Conservation (phyloP, 2,329 filamentous ascomycete species). For the Colletotrichum euphorbiae region DNA sequence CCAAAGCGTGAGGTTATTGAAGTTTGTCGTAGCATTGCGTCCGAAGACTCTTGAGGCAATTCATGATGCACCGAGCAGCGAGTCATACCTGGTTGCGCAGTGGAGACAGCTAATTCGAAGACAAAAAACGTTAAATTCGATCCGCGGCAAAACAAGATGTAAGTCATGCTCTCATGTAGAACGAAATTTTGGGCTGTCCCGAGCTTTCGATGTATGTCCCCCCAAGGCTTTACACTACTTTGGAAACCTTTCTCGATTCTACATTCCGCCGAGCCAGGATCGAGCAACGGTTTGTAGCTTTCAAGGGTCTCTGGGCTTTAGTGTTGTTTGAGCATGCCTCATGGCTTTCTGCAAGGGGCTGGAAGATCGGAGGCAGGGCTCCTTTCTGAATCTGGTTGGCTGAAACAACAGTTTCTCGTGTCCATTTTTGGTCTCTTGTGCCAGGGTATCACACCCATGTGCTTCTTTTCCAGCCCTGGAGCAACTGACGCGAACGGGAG, state of each 20-base stretch:
- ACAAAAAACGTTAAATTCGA: conserved; percentile 31
- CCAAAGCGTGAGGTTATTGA: conserved; percentile 16
- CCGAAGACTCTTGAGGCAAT: background rate
- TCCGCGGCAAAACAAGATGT: conserved; percentile 27
- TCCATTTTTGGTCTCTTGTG: conserved; percentile 40
- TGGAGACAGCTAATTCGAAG: conserved; percentile 31
- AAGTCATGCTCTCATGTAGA: conserved; percentile 26
- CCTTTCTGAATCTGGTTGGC: conserved; percentile 37
- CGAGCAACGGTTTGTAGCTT: conserved; percentile 21
- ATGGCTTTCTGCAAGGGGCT: conserved; percentile 35
- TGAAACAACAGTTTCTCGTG: conserved; percentile 41
- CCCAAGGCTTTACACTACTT: conserved; percentile 10
- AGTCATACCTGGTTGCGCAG: conserved; percentile 22
- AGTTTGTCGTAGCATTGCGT: conserved; percentile 14
- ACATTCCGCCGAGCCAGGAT: conserved; percentile 10
- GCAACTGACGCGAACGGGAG: conserved; percentile 18
- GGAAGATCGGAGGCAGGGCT: conserved; percentile 38
- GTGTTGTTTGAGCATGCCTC: conserved; percentile 18
- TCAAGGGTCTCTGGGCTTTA: conserved; percentile 25
- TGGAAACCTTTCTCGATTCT: background rate
- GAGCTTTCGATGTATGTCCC: conserved; percentile 21
- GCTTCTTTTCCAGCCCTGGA: conserved; percentile 24
- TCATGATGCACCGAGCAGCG: conserved; percentile 25
- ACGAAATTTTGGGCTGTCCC: conserved; percentile 18
- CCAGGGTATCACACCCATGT: conserved; percentile 33